Conservation (phyloP, 1,284 basidiomycete species). For the Irpex sp. region DNA sequence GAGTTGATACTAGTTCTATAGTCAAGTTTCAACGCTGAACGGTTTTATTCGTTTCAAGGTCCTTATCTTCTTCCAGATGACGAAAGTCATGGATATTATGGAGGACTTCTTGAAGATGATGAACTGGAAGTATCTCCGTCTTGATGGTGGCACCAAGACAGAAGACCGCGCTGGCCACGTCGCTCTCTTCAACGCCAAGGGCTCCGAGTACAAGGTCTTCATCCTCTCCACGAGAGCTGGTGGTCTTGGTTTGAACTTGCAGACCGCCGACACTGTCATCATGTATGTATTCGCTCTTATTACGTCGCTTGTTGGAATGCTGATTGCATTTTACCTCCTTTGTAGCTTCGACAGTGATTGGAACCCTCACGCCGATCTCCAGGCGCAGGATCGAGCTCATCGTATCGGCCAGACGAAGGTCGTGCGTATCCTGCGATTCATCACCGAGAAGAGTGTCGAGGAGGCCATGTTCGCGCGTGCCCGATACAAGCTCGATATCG, state of each 20-base stretch:
- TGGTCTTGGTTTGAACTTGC: conserved; percentile 96
- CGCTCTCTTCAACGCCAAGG: conserved; percentile 86
- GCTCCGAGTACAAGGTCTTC: conserved; percentile 92
- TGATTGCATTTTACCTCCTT: not conserved
- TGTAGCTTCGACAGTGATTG: conserved; percentile 42
- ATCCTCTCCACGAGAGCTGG: conserved; percentile 96
- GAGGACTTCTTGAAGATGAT: conserved; percentile 95
- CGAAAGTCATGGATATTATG: conserved; percentile 99
- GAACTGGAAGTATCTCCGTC: conserved; percentile 87
- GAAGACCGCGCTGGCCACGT: conserved; percentile 94
- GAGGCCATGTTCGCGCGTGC: conserved; percentile 96
- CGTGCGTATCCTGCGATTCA: conserved; percentile 94
- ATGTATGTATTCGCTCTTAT: conserved; percentile 64
- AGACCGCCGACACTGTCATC: conserved; percentile 98
- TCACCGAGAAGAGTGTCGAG: conserved; percentile 97
- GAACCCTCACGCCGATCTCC: conserved; percentile 98
- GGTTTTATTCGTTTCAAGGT: conserved; percentile 46
- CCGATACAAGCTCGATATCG: conserved; percentile 96
- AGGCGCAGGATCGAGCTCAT: conserved; percentile 99
- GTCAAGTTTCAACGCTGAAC: not conserved
- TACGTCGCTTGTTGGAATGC: not conserved
- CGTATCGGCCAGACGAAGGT: conserved; percentile 99
- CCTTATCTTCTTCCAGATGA: conserved; percentile 99
- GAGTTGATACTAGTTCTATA: conserved; percentile 16
- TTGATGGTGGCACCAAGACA: conserved; percentile 98